Evolutionary conservation across 1,284 basidiomycete genomes (phyloP).

Genomic region (Ustilago vetiveriae): DNA sequence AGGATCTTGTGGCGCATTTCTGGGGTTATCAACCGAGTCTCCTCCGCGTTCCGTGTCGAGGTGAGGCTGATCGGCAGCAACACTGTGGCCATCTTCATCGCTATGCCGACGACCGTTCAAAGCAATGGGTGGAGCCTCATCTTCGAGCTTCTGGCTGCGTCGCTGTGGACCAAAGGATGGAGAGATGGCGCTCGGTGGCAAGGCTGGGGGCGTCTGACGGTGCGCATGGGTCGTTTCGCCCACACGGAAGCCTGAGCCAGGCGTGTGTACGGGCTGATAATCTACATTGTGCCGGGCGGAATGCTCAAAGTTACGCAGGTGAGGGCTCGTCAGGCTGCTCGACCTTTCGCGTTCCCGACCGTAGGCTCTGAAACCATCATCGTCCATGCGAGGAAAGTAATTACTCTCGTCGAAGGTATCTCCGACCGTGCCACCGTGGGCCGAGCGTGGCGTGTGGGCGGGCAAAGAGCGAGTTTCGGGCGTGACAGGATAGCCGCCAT

Average conservation of each 20-base stretch:
- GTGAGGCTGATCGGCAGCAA: background rate
- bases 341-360: slow-evolving; percentile 8
- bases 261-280: slow-evolving; percentile 6
- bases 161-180: slow-evolving; percentile 28
- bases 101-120: slow-evolving; percentile 7
- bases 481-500: slow-evolving; percentile 27
- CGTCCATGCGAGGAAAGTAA: slow-evolving; percentile 32
- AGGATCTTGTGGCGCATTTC: too few relatives aligned
- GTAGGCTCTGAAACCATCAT: background rate
- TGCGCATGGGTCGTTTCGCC: slow-evolving; percentile 2
- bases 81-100: background rate
- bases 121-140: background rate
- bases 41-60: too few relatives aligned
- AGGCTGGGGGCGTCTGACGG: slow-evolving; percentile 15
- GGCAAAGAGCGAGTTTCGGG: slow-evolving; percentile 36
- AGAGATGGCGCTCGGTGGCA: slow-evolving; percentile 10
- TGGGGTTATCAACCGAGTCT: too few relatives aligned
- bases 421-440: slow-evolving; percentile 2
- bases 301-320: slow-evolving; percentile 10
- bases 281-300: slow-evolving; percentile 2
- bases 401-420: slow-evolving; percentile 31
- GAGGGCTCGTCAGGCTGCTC: slow-evolving; percentile 24
- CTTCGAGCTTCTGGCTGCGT: slow-evolving; percentile 3
- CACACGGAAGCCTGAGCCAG: slow-evolving; percentile 12
- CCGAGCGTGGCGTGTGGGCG: slow-evolving; percentile 17